Evolutionary conservation across 352 stramenopile species (phyloP), one percentile per base, ranked within the genome.

Genomic region (Pythium dissimile): DNA sequence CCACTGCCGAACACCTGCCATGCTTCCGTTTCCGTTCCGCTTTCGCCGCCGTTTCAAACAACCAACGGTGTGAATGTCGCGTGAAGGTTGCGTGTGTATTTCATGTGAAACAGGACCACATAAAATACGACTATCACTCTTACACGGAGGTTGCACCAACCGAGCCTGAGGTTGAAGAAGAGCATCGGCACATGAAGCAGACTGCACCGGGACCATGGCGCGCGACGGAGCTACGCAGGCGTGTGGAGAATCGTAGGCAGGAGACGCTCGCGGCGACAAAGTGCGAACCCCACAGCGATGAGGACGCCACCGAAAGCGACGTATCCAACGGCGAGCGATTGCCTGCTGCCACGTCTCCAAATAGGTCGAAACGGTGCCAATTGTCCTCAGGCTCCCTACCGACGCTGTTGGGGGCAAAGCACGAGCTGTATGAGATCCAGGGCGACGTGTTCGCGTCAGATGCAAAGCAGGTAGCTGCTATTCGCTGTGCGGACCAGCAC

Each of bases 391-490:
- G 16, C 69, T n/a, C 54, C n/a, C 49, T 91, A 3, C 78, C 76
- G 3, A 42, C 64, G 18, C 61, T 90, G 1, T 44, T 64, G 3
- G 46, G 49, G 18, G 59, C 63, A 3, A 84, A 76, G 24, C 68
- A 74, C 20, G 75, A 86, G 26, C 60, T 76, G 1, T 67, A 83
- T 5, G 67, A 59, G 1, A 70, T 85, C 21, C 72, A 80, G 38
- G 73, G 83, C 69, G 67, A 80, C 1, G 62, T 91, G 12, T 54
- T 86, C 26, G 79, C 83, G 34, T 59, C 71, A 7, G 63, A 89
- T 16, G 65, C 75, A 5, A 66, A 75, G 31, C 66, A 85, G 15
- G 62, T 72, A 12, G 62, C 62, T 15, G 65, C 69, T 0, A 61
- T 89, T 10, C 67, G 53, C 6, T 83, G 63, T 21, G 86, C 72